phyloP scores from a whole-genome alignment of 1,139 yeast genomes.

The Spencermartinsiella ligniputridi region DNA sequence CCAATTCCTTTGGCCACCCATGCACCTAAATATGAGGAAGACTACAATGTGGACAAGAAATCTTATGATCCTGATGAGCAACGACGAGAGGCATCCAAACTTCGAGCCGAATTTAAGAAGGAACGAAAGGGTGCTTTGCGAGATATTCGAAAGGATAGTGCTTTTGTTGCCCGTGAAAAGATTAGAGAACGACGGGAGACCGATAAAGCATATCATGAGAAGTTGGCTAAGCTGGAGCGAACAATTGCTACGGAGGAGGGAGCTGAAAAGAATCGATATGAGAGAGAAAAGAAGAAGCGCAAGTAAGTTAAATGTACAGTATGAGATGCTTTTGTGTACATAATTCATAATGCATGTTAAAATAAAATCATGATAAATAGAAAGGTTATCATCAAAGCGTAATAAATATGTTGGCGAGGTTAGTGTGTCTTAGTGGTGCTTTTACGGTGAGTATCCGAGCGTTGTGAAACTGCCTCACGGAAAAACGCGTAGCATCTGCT shows the following conservation, averaged over 20 bases:
- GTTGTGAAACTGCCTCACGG: too few relatives aligned
- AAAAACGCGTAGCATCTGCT: too few relatives aligned
- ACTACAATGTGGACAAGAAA: slow-evolving; percentile 92
- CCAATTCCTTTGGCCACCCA: slow-evolving; percentile 80
- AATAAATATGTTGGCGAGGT: too few relatives aligned
- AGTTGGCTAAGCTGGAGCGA: slow-evolving; percentile 82
- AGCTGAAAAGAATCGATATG: slow-evolving; percentile 87
- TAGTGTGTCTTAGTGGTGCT: too few relatives aligned
- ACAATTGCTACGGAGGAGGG: slow-evolving; percentile 91
- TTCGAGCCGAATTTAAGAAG: slow-evolving; percentile 81
- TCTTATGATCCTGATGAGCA: slow-evolving; percentile 81
- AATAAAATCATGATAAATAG: too few relatives aligned
- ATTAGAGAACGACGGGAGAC: slow-evolving; percentile 70
- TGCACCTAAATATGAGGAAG: slow-evolving; percentile 92
- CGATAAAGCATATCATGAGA: slow-evolving; percentile 77
- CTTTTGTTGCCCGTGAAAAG: slow-evolving; percentile 81
- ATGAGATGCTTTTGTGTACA: too few relatives aligned
- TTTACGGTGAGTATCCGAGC: too few relatives aligned
- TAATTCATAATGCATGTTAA: too few relatives aligned
- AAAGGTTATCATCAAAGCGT: too few relatives aligned
- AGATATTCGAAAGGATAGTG: slow-evolving; percentile 85
- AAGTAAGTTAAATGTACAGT: too few relatives aligned
- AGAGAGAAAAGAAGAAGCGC: slow-evolving; percentile 65
- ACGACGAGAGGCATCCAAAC: slow-evolving; percentile 76
- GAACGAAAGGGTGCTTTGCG: slow-evolving; percentile 85